phyloP scores from a whole-genome alignment of 1,284 basidiomycete genomes.

The Sanguinoderma infundibulare region DNA sequence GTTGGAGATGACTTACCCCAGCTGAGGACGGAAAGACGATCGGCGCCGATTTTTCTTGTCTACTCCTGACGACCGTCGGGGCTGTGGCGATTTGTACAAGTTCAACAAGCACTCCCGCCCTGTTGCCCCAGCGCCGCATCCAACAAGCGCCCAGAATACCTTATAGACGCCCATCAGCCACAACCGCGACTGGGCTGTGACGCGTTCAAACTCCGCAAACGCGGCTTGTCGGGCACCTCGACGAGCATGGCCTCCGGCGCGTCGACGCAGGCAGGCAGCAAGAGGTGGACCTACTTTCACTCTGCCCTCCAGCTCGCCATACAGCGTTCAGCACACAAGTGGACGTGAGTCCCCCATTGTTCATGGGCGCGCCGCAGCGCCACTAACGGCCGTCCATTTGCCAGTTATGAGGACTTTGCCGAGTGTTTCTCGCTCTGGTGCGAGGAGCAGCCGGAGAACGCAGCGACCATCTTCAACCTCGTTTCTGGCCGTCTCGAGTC shows the following conservation, averaged over 20 bases:
- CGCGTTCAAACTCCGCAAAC: conserved; percentile 24
- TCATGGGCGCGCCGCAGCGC: conserved; percentile 6
- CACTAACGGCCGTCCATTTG: conserved; percentile 1
- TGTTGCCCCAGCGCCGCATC: not conserved
- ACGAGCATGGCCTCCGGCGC: conserved; percentile 29
- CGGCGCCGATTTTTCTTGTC: not conserved
- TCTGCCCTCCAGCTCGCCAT: conserved; percentile 77
- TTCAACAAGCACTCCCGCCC: not conserved
- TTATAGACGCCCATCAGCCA: conserved; percentile 14
- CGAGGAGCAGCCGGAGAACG: conserved; percentile 72
- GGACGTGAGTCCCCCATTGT: conserved; percentile 63
- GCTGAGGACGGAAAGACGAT: not conserved
- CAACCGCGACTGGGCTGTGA: too few relatives aligned
- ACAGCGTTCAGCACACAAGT: conserved; percentile 77
- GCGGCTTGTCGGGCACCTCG: conserved; percentile 1
- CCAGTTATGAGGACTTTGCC: conserved; percentile 75
- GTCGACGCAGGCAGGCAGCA: conserved; percentile 48
- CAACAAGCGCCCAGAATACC: not conserved
- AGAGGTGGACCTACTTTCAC: conserved; percentile 77
- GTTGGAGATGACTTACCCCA: not conserved
- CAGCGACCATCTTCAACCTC: conserved; percentile 66
- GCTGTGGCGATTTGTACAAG: not conserved
- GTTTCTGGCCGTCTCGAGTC: conserved; percentile 73
- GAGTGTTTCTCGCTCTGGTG: conserved; percentile 79
- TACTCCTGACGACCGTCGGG: not conserved